Evolutionary conservation across 148 eudicot species (phyloP), one percentile per base, ranked within the genome.

Genomic region (Spergularia bocconei): DNA sequence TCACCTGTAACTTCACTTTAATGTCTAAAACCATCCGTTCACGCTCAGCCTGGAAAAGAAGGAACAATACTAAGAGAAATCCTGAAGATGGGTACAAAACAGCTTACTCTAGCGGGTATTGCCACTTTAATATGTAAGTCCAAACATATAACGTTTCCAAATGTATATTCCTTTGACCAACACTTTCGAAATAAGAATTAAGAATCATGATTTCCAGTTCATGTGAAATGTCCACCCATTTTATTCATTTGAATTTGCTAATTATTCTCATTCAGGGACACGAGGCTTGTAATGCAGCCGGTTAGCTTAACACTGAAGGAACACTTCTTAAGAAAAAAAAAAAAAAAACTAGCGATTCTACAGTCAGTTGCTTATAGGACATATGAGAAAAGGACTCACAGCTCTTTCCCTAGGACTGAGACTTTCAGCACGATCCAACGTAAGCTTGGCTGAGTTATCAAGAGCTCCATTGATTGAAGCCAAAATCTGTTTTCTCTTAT

Each of bases 21-120:
- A 95, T 95, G 86, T 92, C 99, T 77, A 92, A 84, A 72, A 95
- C 97, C 97, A 95, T 95, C 82, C 97, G 96, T 71, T 92, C 97
- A 72, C 97, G 84, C 81, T 95, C 99, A 41, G 96, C 99, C 98
- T 94, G 87, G 61, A 77, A 79, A 77, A 72, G 71, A 77, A 71
- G 67, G n/a, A 78, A 76, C 56, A 69, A 33, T 60, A 11, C 57
- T 11, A 61, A 47, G 63, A 39, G 12, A 19, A 44, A 53, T 69
- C 10, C 20, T 25, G 14, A 53, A 13, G 44, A 36, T 63, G 7
- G 20, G 10, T 41, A 44, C 13, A 19, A 66, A 6, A 20, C 47
- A 7, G 8, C 53, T 10, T 44, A 36, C 50, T 25, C 19, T 7
- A 33, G 23, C 10, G 47, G 25, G 6, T 4, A 14, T 29, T n/a